Evolutionary conservation across 306 rosid species (phyloP), one percentile per base, ranked within the genome.

Genomic region (Corylus americana): DNA sequence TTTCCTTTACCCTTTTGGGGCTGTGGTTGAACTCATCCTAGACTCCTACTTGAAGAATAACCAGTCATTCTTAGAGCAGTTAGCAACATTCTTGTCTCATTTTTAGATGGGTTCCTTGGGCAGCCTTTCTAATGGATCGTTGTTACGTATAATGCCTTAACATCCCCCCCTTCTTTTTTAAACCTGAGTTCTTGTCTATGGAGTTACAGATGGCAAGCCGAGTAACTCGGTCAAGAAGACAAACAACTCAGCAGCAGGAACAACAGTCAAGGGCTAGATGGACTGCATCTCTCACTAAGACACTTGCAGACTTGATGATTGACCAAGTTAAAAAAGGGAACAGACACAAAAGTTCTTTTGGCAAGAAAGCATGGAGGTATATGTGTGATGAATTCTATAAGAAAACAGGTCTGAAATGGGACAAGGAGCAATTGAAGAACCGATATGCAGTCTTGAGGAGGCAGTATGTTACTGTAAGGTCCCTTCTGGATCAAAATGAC

Each of bases 351-450:
- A 85, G 78, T 77, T 84, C 86, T 44, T 87, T 91, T 77, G 88
- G 92, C 75, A 93, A 84, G 89, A 90, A 84, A 85, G 91, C 94
- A 13, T 91, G 97, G 93, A 86, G 74, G 76, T 78, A 74, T 77
- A 86, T 93, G n/a, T 87, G 90, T 77, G 92, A 88, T 67, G 94
- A 73, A 68, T 91, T 91, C 78, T 82, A 77, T 78, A 82, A 31
- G 78, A 90, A 74, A 85, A 88, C 94, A 13, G 89, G 88, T 77
- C 80, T 93, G 86, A 84, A 81, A 78, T 93, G 93, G 98, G 97
- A 88, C 74, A 88, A 81, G 87, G 98, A 91, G 54, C 92, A 93
- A 76, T 90, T 91, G 80, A 91, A 91, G 87, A 93, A 91, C 79
- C 86, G 93, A 57, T 79, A 83, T 72, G 86, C 94, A 8, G 94